phyloP scores from a whole-genome alignment of 495 filamentous ascomycete species.

The Xylaria curta region DNA sequence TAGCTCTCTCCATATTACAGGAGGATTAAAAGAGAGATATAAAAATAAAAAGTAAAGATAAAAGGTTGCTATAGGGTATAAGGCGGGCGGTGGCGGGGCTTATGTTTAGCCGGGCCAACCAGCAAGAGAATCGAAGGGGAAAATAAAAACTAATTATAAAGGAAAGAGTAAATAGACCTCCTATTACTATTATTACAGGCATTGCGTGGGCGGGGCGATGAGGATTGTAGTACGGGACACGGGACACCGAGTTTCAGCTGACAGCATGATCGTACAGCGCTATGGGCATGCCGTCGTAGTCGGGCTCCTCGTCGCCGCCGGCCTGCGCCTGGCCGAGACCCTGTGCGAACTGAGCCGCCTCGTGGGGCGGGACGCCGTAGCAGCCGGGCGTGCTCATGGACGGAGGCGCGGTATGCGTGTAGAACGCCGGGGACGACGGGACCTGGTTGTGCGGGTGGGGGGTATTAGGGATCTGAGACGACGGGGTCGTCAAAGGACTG shows the following conservation, averaged over 20 bases:
- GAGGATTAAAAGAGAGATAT: conserved; percentile 13
- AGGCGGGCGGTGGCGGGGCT: conserved; percentile 5
- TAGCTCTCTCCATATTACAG: not conserved
- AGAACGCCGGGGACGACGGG: conserved; percentile 23
- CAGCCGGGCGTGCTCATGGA: conserved; percentile 18
- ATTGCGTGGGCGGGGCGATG: not conserved
- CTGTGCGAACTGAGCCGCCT: conserved; percentile 12
- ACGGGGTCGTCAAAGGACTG: conserved; percentile 22
- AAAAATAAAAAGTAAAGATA: not conserved
- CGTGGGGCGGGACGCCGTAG: conserved; percentile 17
- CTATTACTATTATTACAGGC: conserved; percentile 17
- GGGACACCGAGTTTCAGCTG: not conserved
- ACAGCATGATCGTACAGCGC: conserved; percentile 17
- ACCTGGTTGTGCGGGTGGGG: not conserved
- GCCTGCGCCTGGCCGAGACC: not conserved
- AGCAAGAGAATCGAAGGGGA: conserved; percentile 20
- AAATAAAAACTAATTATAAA: not conserved
- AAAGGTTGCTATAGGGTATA: conserved; percentile 25
- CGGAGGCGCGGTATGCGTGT: conserved; percentile 5
- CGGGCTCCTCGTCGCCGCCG: conserved; percentile 14
- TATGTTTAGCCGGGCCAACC: not conserved
- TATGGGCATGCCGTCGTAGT: conserved; percentile 28
- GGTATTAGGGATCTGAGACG: conserved; percentile 15
- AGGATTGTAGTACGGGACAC: not conserved
- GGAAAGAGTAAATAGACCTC: not conserved